Evolutionary conservation across 805 yeast species (phyloP), one percentile per base, ranked within the genome.

Genomic region (Ascoidea rubescens): DNA sequence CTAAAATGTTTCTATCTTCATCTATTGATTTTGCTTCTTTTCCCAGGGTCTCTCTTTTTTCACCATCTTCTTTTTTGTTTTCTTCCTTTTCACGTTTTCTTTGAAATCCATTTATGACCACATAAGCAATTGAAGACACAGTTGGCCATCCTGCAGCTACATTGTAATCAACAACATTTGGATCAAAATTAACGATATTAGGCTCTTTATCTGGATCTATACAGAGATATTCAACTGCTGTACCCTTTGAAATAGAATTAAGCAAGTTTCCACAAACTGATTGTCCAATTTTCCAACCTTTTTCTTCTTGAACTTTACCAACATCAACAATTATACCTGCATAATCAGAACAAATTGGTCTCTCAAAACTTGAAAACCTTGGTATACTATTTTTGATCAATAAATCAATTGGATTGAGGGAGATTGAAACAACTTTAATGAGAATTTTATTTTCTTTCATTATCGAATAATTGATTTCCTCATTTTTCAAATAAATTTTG

Each of bases 301-400:
- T 21, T 21, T 21, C 28, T 21, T 21, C 28, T 21, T 21, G 28
- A 21, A 21, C 28, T 12, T 64, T 58, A 6, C 91, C 91, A 30
- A 80, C 78, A 30, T 73, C 72, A 1, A 71, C 70, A 32, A 85
- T 67, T 2, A 66, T 64, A 28, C 95, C 95, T 30, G 79, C 67
- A 63, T 77, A 84, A 56, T 83, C 90, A 58, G 82, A 74, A 1
- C 93, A 91, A 30, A 82, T 62, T 7, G 89, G 88, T 55, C 77
- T 72, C 53, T 73, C 78, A 48, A 77, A 74, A 52, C 69, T 73
- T 43, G 71, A 64, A 21, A 69, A 31, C 59, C 58, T 78, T 78
- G 43, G 43, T 37, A 37, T 72, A 59, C 45, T 28, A 17, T 78
- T 75, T 59, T 76, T 69, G 51, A 83, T 75, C 53, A 80, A 72